phyloP scores from a whole-genome alignment of 2,329 filamentous ascomycete genomes.

The Colletotrichum musae region DNA sequence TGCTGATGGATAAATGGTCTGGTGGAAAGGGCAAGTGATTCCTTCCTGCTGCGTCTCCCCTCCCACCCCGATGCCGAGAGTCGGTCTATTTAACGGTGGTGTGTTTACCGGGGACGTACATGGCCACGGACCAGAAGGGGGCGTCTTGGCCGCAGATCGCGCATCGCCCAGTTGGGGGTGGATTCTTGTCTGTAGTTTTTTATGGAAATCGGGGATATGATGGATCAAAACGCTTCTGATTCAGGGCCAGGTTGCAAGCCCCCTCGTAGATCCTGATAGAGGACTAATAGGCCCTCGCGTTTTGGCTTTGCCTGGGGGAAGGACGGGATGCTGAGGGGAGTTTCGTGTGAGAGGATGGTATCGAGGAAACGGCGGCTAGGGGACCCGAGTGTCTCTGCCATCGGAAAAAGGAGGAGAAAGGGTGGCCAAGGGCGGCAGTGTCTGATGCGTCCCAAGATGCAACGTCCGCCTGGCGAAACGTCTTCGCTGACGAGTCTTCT shows the following conservation, averaged over 20 bases:
- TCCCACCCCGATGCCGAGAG: slow-evolving; percentile 22
- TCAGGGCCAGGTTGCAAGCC: slow-evolving; percentile 25
- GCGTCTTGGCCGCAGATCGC: slow-evolving; percentile 33
- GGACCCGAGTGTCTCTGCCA: neutral
- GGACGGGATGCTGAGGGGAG: neutral
- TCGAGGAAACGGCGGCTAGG: neutral
- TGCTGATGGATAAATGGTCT: slow-evolving; percentile 38
- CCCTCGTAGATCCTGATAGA: slow-evolving; percentile 25
- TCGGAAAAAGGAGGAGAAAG: neutral
- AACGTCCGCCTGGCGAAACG: slow-evolving; percentile 15
- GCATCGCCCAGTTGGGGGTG: neutral
- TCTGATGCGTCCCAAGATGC: slow-evolving; percentile 5
- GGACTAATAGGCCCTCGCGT: neutral
- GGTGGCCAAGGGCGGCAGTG: slow-evolving; percentile 6
- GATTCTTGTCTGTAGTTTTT: neutral
- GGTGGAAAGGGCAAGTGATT: slow-evolving; percentile 22
- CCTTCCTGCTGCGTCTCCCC: neutral
- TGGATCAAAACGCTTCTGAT: slow-evolving; percentile 33
- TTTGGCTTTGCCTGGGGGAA: no score
- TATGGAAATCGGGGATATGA: slow-evolving; percentile 1
- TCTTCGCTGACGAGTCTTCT: slow-evolving; percentile 13
- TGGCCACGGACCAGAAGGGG: slow-evolving; percentile 16
- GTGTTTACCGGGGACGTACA: slow-evolving; percentile 25
- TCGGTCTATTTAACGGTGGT: slow-evolving; percentile 36
- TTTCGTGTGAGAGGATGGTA: neutral